These are phyloP conservation scores for Malassezia dermatis DNA, from an alignment of 1,284 basidiomycete species.

Conservation along the genomic window DNA sequence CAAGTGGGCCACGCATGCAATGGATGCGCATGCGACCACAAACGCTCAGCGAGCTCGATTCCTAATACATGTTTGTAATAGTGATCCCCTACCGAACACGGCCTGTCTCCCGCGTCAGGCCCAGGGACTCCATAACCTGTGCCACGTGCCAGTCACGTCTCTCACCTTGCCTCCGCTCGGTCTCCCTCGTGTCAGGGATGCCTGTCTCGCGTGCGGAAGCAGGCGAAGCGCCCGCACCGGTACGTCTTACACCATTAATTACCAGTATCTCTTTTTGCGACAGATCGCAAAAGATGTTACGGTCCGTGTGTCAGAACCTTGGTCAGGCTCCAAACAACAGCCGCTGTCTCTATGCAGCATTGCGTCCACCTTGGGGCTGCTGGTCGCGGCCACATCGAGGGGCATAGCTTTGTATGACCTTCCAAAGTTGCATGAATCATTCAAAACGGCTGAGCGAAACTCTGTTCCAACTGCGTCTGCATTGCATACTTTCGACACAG, in stretches of 20 bases:
- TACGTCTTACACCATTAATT: background rate
- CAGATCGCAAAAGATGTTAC: slow-evolving; percentile 38
- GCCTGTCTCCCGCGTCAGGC: background rate
- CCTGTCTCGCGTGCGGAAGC: slow-evolving; percentile 11
- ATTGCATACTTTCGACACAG: background rate
- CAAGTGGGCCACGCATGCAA: slow-evolving; percentile 88
- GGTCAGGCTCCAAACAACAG: slow-evolving; percentile 3
- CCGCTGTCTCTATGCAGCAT: slow-evolving; percentile 2
- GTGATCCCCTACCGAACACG: background rate
- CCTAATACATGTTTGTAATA: background rate
- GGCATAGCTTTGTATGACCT: slow-evolving; percentile 6
- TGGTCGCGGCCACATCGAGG: background rate
- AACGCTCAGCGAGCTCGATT: slow-evolving; percentile 65
- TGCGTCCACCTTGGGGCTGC: background rate
- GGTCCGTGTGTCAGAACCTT: slow-evolving; percentile 37
- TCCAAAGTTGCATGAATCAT: background rate
- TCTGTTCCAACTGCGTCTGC: background rate
- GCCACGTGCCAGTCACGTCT: slow-evolving; percentile 1
- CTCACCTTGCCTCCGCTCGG: background rate
- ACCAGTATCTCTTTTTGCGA: slow-evolving; percentile 26
- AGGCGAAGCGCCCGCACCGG: slow-evolving; percentile 14
- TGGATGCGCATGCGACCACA: slow-evolving; percentile 83
- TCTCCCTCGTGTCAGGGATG: slow-evolving; percentile 2
- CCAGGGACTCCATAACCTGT: background rate
- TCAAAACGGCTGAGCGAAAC: slow-evolving; percentile 20